These are phyloP conservation scores for Cetraspora pellucida DNA, from an alignment of 192 early-diverging fungal genomes.

Conservation along the genomic window DNA sequence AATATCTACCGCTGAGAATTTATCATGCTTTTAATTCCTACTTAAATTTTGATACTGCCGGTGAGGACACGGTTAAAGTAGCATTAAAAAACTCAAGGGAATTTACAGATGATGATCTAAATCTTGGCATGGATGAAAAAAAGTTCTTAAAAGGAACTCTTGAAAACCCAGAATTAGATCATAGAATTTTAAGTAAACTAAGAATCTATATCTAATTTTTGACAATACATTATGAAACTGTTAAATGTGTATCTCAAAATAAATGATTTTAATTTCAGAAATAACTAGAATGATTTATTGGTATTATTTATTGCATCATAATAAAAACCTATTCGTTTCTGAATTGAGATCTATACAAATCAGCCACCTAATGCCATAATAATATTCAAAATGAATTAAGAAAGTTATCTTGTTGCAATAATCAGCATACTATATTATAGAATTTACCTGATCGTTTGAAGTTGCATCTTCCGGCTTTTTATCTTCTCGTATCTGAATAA, in stretches of 20 bases:
- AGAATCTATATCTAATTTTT: slow-evolving; percentile 10
- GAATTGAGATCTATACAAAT: background rate
- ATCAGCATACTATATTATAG: background rate
- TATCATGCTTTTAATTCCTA: slow-evolving; percentile 49
- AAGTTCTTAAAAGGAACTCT: slow-evolving; percentile 37
- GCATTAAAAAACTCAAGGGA: slow-evolving; percentile 59
- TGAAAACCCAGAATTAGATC: slow-evolving; percentile 19
- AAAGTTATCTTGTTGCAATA: background rate
- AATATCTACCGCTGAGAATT: slow-evolving; percentile 44
- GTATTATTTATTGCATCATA: no score
- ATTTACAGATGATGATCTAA: slow-evolving; percentile 45
- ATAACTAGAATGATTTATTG: no score
- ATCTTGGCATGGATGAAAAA: slow-evolving; percentile 45
- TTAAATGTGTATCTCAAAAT: background rate
- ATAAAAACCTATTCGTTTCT: background rate
- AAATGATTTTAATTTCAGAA: background rate
- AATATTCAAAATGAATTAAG: background rate
- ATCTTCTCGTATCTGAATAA: slow-evolving; percentile 94
- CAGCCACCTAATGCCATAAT: background rate
- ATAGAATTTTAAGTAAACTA: slow-evolving; percentile 7
- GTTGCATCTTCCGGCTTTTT: slow-evolving; percentile 94
- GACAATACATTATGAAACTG: background rate
- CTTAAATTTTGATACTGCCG: slow-evolving; percentile 48
- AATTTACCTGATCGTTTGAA: slow-evolving; percentile 74
- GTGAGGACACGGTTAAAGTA: slow-evolving; percentile 52